Conservation (phyloP, 768 basidiomycete genomes). For the Tricholomella constricta region DNA sequence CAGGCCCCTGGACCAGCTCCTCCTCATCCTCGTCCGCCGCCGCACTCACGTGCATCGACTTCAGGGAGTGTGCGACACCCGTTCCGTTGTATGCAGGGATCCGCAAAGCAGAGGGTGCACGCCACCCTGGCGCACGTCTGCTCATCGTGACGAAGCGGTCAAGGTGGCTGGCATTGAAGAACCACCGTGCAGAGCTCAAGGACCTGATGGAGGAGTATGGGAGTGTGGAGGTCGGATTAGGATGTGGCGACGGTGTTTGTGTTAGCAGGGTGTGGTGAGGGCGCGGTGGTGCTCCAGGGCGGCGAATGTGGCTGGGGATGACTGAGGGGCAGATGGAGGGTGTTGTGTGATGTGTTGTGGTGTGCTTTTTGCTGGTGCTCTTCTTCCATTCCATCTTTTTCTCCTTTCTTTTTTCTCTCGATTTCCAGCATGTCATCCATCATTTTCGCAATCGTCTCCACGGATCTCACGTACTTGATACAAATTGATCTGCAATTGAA, state of each 20-base stretch:
- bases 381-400: too few species aligned
- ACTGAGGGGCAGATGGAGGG: too few species aligned
- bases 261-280: slow-evolving; percentile 55
- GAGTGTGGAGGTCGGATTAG: slow-evolving; percentile 74
- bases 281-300: slow-evolving; percentile 74
- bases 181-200: slow-evolving; percentile 70
- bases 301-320: slow-evolving; percentile 19
- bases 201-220: slow-evolving; percentile 60
- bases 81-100: slow-evolving; percentile 62
- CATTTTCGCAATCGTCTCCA: too few species aligned
- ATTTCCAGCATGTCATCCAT: too few species aligned
- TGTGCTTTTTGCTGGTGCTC: too few species aligned
- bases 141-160: slow-evolving; percentile 76
- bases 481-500: too few species aligned
- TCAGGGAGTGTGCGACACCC: slow-evolving; percentile 56
- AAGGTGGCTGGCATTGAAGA: slow-evolving; percentile 68
- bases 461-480: too few species aligned
- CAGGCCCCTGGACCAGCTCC: slow-evolving; percentile 2
- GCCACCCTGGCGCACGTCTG: slow-evolving; percentile 36
- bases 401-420: too few species aligned
- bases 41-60: slow-evolving; percentile 62
- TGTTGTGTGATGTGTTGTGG: too few species aligned
- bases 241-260: slow-evolving; percentile 82
- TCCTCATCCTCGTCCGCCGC: slow-evolving; percentile 20
- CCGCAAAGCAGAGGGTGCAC: slow-evolving; percentile 38